Evolutionary conservation across 805 yeast genomes (phyloP).

Genomic region (Metschnikowia cerradonensis): DNA sequence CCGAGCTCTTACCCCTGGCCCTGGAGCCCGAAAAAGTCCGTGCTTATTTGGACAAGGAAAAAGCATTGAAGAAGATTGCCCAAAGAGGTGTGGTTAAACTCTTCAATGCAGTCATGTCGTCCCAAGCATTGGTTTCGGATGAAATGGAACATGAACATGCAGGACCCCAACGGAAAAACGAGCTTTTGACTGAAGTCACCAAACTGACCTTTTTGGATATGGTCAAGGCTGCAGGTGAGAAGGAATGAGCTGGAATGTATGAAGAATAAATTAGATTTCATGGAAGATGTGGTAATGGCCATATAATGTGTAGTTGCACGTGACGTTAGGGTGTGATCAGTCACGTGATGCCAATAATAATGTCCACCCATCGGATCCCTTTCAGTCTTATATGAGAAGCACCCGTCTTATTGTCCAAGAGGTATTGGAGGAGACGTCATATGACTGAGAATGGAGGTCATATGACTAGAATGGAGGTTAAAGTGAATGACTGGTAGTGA

Average conservation of each 20-base stretch:
- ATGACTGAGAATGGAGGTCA: too few species aligned
- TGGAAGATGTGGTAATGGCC: too few species aligned
- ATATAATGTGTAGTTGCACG: too few species aligned
- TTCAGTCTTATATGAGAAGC: too few species aligned
- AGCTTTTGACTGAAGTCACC: conserved; percentile 70
- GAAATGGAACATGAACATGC: conserved; percentile 45
- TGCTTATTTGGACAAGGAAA: conserved; percentile 61
- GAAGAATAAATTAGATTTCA: too few species aligned
- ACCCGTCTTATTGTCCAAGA: too few species aligned
- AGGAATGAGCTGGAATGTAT: not conserved
- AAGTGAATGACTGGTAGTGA: too few species aligned
- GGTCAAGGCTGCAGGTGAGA: conserved; percentile 71
- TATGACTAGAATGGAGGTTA: too few species aligned
- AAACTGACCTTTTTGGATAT: conserved; percentile 87
- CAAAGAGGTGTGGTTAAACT: conserved; percentile 83
- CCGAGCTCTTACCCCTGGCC: conserved; percentile 59
- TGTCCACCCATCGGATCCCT: too few species aligned
- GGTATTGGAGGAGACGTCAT: too few species aligned
- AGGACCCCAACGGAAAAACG: conserved; percentile 50
- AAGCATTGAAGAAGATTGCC: conserved; percentile 69
- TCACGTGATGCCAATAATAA: too few species aligned
- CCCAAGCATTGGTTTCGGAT: conserved; percentile 60
- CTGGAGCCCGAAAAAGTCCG: conserved; percentile 56
- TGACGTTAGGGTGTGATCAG: too few species aligned
- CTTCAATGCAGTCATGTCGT: conserved; percentile 77